Base-by-base conservation (phyloP, 1,284 basidiomycete species). In the Limonomyces culmigenus region DNA sequence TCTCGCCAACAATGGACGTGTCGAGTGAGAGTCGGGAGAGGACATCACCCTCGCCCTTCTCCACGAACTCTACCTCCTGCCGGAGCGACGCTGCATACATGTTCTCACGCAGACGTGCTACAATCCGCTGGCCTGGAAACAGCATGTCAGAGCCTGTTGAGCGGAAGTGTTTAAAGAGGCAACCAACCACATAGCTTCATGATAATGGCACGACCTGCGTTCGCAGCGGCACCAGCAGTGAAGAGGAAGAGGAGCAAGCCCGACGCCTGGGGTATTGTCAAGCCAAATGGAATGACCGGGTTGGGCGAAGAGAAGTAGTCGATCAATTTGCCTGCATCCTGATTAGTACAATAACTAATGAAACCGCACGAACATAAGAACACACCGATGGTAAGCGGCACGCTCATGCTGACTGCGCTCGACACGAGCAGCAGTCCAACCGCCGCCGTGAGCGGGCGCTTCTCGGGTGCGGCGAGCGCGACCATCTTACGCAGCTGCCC, bases 71-170 rank as follows among this genome's bases (percentile, higher is more conserved):
- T 19, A 93, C 81, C 51, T 95, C 92, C 56, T 96, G 92, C 32
- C 67, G 65, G 13, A 96, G 61, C 2, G 87, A 74, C 12, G 81
- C 83, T 12, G 67, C 62, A 51, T 91, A 98, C 4, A 84, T 85
- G 30, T 70, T 64, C 55, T 88, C 75, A 32, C 93, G 74, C 33
- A 98, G 67, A 3, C 86, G 67, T 15, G 87, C 85, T 23, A 98
- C 85, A 47, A 98, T 96, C 19, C 92, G 66, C 54, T 96, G 88
- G 29, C 92, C 92, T 66, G n/a, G n/a, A n/a, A n/a, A n/a, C n/a
- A n/a, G n/a, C n/a, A n/a, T n/a, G n/a, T n/a, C n/a, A n/a, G n/a
- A n/a, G n/a, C n/a, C n/a, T n/a, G n/a, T n/a, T n/a, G n/a, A 56
- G 14, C 32, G 18, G 4, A 20, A 29, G 17, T 33, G 29, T 29